phyloP scores from a whole-genome alignment of 495 filamentous ascomycete genomes.

The Lasiosphaeria ovina region DNA sequence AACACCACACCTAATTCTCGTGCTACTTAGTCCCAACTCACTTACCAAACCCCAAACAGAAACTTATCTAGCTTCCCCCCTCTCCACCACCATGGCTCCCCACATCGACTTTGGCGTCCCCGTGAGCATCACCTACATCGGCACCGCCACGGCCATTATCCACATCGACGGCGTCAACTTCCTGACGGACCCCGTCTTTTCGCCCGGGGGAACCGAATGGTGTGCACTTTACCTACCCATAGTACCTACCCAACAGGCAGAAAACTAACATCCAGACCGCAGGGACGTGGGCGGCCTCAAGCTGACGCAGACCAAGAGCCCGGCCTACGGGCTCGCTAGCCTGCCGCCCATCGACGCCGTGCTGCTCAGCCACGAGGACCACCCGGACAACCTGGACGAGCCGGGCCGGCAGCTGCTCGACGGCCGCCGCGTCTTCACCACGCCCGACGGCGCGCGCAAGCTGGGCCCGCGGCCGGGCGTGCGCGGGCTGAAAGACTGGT shows the following conservation, averaged over 20 bases:
- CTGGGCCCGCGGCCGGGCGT: slow-evolving; percentile 45
- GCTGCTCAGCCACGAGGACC: slow-evolving; percentile 56
- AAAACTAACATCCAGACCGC: background rate
- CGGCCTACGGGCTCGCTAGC: slow-evolving; percentile 37
- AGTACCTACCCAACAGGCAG: background rate
- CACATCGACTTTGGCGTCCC: slow-evolving; percentile 11
- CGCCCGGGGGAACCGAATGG: slow-evolving; percentile 41
- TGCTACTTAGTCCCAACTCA: background rate
- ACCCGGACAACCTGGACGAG: slow-evolving; percentile 53
- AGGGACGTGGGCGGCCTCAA: slow-evolving; percentile 25
- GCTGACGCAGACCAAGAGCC: slow-evolving; percentile 35
- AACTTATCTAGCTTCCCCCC: background rate
- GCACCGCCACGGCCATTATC: slow-evolving; percentile 52
- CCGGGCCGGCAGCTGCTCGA: slow-evolving; percentile 42
- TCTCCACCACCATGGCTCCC: slow-evolving; percentile 15
- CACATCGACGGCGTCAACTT: slow-evolving; percentile 47
- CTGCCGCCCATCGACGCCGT: slow-evolving; percentile 52
- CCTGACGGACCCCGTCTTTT: slow-evolving; percentile 57
- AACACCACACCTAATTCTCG: background rate
- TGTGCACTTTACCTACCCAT: background rate
- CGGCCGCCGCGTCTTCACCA: slow-evolving; percentile 51
- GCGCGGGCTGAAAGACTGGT: slow-evolving; percentile 35
- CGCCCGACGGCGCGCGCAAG: slow-evolving; percentile 46
- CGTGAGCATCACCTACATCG: slow-evolving; percentile 46
- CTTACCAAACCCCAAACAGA: slow-evolving; percentile 4